phyloP scores from a whole-genome alignment of 305 asterid genomes.

The Rubia tinctorum region DNA sequence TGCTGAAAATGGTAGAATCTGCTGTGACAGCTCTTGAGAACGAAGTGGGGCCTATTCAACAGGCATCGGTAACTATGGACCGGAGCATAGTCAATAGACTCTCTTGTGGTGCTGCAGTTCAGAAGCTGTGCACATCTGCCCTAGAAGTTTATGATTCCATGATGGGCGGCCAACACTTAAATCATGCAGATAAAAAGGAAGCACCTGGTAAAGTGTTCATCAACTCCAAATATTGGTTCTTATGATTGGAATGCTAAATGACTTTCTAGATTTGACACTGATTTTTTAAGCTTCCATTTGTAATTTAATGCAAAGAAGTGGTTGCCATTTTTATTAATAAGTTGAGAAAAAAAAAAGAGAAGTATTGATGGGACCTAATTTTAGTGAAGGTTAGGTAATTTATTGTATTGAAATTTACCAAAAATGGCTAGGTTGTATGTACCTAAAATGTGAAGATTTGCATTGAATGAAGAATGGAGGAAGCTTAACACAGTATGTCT shows the following conservation, averaged over 20 bases:
- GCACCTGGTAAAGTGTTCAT: constrained; percentile 20
- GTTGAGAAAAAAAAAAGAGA: neutral
- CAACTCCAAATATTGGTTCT: neutral
- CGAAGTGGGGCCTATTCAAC: constrained; percentile 77
- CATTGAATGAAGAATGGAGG: neutral
- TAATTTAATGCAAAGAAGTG: neutral
- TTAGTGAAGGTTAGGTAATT: neutral
- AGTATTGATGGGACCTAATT: neutral
- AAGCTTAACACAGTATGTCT: neutral
- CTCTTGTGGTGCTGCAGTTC: constrained; percentile 70
- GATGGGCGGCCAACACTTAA: constrained; percentile 33
- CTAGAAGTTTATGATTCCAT: constrained; percentile 62
- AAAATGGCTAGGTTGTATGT: neutral
- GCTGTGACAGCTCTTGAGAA: constrained; percentile 65
- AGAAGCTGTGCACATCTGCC: constrained; percentile 70
- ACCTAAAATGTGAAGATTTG: neutral
- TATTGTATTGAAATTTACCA: neutral
- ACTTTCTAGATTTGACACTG: neutral
- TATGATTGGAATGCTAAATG: neutral
- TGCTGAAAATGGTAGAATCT: constrained; percentile 43
- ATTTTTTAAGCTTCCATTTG: neutral
- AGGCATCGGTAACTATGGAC: constrained; percentile 70
- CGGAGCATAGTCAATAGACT: constrained; percentile 87
- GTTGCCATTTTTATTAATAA: too few relatives aligned
- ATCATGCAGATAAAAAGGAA: constrained; percentile 11